Base-by-base conservation (phyloP, 2,329 filamentous ascomycete species). In the Ophiostoma ips region DNA sequence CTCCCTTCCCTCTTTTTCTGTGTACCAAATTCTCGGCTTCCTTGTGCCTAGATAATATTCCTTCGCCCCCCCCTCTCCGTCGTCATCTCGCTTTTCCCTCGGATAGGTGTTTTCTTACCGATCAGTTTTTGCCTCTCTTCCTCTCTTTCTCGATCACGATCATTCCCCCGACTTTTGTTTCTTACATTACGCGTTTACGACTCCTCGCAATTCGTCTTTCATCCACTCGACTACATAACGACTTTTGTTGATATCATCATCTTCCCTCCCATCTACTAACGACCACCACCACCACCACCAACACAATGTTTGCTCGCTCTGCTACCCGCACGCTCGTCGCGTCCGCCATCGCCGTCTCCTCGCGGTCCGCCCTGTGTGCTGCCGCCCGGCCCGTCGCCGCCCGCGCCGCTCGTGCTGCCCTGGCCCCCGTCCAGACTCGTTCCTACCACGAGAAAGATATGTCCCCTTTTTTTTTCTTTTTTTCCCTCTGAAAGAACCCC, bases 391-490 rank as follows among this genome's bases (percentile, higher is more conserved):
- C 56, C 15, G 18, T 52, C 15, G 50, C 8, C 8, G 24, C 24
- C 24, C 24, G 24, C 8, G 24, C 24, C 24, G 24, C 50, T 12
- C 49, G 55, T 4, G 33, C 49, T 21, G 51, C 49, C 3, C 36
- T 18, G 3, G 40, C 54, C n/a, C 50, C 52, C 34, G 51, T 38
- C 34, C 51, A 50, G 34, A 52, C 55, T 19, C 56, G 57, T 31
- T 52, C 49, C 38, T 58, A 58, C 53, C 57, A 58, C 46, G 56
- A 58, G 50, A 58, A 58, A 58, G 57, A 58, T 58, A 56, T 46
- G 57, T 54, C 9, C 15, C 35, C 24, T 28, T 6, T 21, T 19
- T 41, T 43, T 34, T 43, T 19, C 31, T 3, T 13, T 24, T 16
- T 37, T 43, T 18, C 21, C 21, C 16, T 12, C 31, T 2, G 15